These are phyloP conservation scores for Acrocalymma vagum DNA, from an alignment of 2,329 filamentous ascomycete genomes.

Conservation along the genomic window DNA sequence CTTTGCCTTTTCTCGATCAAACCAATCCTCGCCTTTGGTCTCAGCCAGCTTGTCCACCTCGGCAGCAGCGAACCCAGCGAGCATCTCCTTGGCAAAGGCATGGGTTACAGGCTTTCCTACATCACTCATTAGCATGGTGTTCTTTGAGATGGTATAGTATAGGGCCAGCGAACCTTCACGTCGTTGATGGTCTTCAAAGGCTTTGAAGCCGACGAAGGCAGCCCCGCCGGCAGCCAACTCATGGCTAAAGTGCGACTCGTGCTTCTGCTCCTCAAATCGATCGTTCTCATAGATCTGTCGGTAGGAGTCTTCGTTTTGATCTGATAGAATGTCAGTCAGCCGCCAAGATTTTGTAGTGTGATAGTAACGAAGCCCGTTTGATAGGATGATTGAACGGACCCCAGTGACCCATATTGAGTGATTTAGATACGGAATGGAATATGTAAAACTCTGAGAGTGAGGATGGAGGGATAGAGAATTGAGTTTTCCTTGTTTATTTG, in stretches of 20 bases:
- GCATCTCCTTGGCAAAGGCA: constrained; percentile 78
- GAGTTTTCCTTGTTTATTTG: too few species aligned
- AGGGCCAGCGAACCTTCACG: constrained; percentile 63
- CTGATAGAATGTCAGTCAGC: constrained; percentile 40
- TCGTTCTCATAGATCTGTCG: constrained; percentile 62
- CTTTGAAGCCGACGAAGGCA: constrained; percentile 81
- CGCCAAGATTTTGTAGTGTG: neutral
- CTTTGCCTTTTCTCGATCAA: constrained; percentile 59
- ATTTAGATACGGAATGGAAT: constrained; percentile 2
- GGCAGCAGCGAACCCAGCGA: constrained; percentile 75
- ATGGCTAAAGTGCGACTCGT: constrained; percentile 73
- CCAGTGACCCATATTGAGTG: constrained; percentile 54
- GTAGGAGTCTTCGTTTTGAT: constrained; percentile 63
- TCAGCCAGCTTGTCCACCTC: constrained; percentile 74
- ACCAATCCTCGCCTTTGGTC: constrained; percentile 60
- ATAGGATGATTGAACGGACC: constrained; percentile 37
- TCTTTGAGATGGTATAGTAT: neutral
- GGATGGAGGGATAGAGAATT: too few species aligned
- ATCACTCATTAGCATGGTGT: constrained; percentile 2
- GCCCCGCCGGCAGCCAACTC: constrained; percentile 79
- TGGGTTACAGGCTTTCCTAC: constrained; percentile 75
- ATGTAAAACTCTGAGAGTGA: too few species aligned
- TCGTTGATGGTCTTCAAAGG: constrained; percentile 79
- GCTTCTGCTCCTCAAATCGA: constrained; percentile 62
- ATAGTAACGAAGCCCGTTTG: too few species aligned